Evolutionary conservation across 1,284 basidiomycete genomes (phyloP), one percentile per base, ranked within the genome.

Genomic region (Agroathelia rolfsii): DNA sequence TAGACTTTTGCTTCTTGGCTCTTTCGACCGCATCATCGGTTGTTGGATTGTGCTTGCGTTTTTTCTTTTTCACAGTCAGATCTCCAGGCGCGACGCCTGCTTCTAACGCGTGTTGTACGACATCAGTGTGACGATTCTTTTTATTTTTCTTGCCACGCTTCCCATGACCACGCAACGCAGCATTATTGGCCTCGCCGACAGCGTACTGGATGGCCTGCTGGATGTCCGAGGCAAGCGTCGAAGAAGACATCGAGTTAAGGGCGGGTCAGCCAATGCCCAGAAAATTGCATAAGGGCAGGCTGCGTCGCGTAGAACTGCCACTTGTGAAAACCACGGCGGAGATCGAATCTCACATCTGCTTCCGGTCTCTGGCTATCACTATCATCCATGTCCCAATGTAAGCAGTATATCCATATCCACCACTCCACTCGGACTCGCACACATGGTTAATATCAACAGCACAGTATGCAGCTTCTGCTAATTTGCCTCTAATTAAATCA

Each of bases 401-500:
- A n/a, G n/a, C n/a, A n/a, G n/a, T n/a, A n/a, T n/a, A n/a, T n/a
- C n/a, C n/a, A n/a, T n/a, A n/a, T n/a, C n/a, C n/a, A n/a, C n/a
- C n/a, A n/a, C n/a, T n/a, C n/a, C n/a, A n/a, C n/a, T n/a, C n/a
- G n/a, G n/a, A n/a, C n/a, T n/a, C n/a, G n/a, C n/a, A n/a, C n/a
- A n/a, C n/a, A n/a, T n/a, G n/a, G n/a, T n/a, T n/a, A n/a, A n/a
- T n/a, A n/a, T n/a, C n/a, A n/a, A n/a, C 44, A 66, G 63, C 66
- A 5, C 86, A 86, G 46, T 90, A 92, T 52, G 69, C 78, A 0
- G 71, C 82, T 2, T 79, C 76, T 3, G 65, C 75, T 1, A 68
- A 68, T 30, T 74, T 88, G 2, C 89, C 90, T 1, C 61, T 94
- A 30, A 93, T 95, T 56, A 86, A 92, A 55, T 88, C 86, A 0